These are phyloP conservation scores for Penstemon newberryi DNA, from an alignment of 257 asterid species.

Conservation along the genomic window DNA sequence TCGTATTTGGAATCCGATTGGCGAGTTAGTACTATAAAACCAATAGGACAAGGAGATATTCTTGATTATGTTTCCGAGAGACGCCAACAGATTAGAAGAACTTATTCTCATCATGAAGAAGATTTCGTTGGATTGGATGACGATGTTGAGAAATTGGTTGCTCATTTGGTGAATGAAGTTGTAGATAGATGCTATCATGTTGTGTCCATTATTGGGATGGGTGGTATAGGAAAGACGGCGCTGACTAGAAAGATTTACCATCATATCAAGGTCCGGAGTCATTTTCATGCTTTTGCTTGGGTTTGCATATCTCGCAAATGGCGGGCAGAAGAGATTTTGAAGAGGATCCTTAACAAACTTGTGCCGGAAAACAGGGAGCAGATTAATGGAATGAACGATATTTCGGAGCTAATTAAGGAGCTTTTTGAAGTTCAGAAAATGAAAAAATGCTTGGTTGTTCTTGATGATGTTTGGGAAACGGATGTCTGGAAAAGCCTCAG, in stretches of 20 bases:
- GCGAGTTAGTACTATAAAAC: background rate
- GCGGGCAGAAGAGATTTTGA: slow-evolving; percentile 21
- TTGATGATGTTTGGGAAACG: slow-evolving; percentile 30
- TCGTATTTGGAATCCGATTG: background rate
- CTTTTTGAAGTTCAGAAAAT: slow-evolving; percentile 23
- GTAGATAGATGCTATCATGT: background rate
- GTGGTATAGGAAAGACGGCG: slow-evolving; percentile 40
- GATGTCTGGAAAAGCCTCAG: slow-evolving; percentile 25
- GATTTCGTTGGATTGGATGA: slow-evolving; percentile 27
- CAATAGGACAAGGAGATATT: background rate
- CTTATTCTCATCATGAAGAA: background rate
- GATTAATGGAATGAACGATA: background rate
- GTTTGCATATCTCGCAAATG: slow-evolving; percentile 28
- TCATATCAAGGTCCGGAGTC: background rate
- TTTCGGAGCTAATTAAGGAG: slow-evolving; percentile 24
- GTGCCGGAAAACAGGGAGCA: slow-evolving; percentile 21
- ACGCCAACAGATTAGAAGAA: slow-evolving; percentile 8
- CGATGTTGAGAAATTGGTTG: slow-evolving; percentile 18
- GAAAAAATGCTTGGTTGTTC: slow-evolving; percentile 27
- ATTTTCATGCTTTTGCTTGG: slow-evolving; percentile 30
- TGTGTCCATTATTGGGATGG: slow-evolving; percentile 33
- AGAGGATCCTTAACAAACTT: slow-evolving; percentile 23
- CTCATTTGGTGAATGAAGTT: background rate
- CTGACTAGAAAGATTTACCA: slow-evolving; percentile 30
- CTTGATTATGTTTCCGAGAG: slow-evolving; percentile 8